These are phyloP conservation scores for Gremmenia infestans DNA, from an alignment of 2,329 filamentous ascomycete genomes.

Conservation along the genomic window DNA sequence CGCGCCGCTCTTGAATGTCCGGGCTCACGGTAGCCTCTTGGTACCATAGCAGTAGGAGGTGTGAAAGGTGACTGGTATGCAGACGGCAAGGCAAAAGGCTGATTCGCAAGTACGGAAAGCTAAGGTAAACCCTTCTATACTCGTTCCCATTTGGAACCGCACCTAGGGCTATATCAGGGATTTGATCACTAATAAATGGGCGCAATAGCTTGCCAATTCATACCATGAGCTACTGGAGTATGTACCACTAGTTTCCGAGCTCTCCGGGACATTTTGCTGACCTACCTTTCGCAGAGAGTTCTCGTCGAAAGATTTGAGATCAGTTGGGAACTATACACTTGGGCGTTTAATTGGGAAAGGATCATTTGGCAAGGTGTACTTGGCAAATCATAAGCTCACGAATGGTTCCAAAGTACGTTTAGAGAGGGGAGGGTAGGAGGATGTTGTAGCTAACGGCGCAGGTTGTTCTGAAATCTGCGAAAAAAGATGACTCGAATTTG, in stretches of 20 bases:
- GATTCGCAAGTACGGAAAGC: slow-evolving; percentile 57
- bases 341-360: slow-evolving; percentile 93
- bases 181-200: slow-evolving; percentile 30
- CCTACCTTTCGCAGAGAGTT: slow-evolving; percentile 66
- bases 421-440: neutral
- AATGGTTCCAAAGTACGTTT: slow-evolving; percentile 85
- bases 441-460: slow-evolving; percentile 34
- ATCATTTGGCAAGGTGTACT: slow-evolving; percentile 96
- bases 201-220: slow-evolving; percentile 79
- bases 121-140: slow-evolving; percentile 40
- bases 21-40: slow-evolving; percentile 21
- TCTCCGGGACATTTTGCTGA: slow-evolving; percentile 17
- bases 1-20: slow-evolving; percentile 28
- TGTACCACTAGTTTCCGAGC: slow-evolving; percentile 33
- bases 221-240: slow-evolving; percentile 96
- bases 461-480: slow-evolving; percentile 97
- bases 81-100: slow-evolving; percentile 50
- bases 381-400: slow-evolving; percentile 93
- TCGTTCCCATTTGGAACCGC: neutral
- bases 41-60: slow-evolving; percentile 28
- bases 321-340: slow-evolving; percentile 90
- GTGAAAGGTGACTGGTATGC: slow-evolving; percentile 33
- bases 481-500: slow-evolving; percentile 92
- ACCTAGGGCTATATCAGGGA: neutral
- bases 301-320: slow-evolving; percentile 81